Evolutionary conservation across 2,329 filamentous ascomycete species (phyloP), one percentile per base, ranked within the genome.

Genomic region (Nectriaceae sp.): DNA sequence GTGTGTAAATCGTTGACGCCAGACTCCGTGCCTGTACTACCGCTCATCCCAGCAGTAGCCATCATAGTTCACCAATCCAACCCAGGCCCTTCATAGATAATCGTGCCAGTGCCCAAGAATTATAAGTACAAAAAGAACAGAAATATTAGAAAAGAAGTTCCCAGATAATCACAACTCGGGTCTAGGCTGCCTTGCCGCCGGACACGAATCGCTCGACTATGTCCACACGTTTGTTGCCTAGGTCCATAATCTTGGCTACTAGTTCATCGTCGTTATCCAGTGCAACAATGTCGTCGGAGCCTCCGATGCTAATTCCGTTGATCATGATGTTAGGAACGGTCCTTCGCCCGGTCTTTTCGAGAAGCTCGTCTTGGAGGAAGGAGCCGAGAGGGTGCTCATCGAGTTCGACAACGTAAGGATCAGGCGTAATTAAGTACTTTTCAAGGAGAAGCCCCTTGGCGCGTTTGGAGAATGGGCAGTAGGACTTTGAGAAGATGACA

Each of bases 321-420:
- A 99, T 79, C 59, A 99, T 78, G 29, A 97, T 80, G 65, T 99
- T 99, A 15, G 94, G 94, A 0, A 99, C 94, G 0, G 94, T 99
- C 50, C 76, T 78, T 42, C 93, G 82, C 38, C 89, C 88, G 0
- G 94, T 97, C 65, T 82, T 87, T 50, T 85, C 80, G 15, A 70
- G 78, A 10, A 99, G 76, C 16, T 83, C 79, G 10, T 78, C 80
- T 70, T 99, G 94, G 36, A 99, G 72, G 46, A 81, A 71, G 2
- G 73, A 64, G 29, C 93, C 94, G 11, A 95, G 76, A 1, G 84
- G 81, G 65, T 97, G 90, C 55, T 84, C 70, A 70, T 99, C 91
- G 11, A 99, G 82, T 71, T 99, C 94, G 43, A 97, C 91, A 6
- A 99, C 88, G 64, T 85, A 88, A 0, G 94, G 94, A 11, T 82